Base-by-base conservation (phyloP, 164 flowering plant genomes). In the Chloranthus sessilifolius region DNA sequence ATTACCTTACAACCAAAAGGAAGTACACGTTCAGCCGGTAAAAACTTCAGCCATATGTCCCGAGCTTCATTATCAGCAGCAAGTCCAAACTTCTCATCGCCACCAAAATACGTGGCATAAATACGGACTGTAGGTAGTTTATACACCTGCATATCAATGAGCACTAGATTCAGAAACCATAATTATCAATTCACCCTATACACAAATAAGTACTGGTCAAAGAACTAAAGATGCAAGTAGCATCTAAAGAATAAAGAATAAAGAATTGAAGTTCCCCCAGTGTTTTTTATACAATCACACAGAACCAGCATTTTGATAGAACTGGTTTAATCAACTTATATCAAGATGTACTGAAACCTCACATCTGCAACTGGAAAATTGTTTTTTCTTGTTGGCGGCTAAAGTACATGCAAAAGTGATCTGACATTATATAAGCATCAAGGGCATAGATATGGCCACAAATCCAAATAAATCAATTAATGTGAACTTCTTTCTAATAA, bases 41-140 rank as follows among this genome's bases (percentile, higher is more conserved):
- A 76, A 64, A 73, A 74, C 8, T 59, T 67, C 29, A 85, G 82
- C 99, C 99, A 94, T 45, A 81, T 57, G 46, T 84, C 87, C 58
- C 66, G 77, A 5, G 99, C 97, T 67, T 94, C 97, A 57, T 26
- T 53, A 61, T 94, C 99, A 72, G 97, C 74, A 35, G 70, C 73
- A 66, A 94, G 96, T 43, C 99, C 97, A 72, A 70, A 60, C 48
- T 70, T 81, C 59, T 82, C 92, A 63, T 94, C 97, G 33, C 97
- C 99, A 27, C 96, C 99, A 74, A 94, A 94, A 70, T 94, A 94
- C 45, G 99, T 94, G 8, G 95, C 99, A 72, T 94, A 94, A 38
- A 94, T 58, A 12, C 83, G 79, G 20, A 82, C 96, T 6, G 62
- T 1, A 12, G 99, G 99, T 39, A 94, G 58, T 23, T 71, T 63